Base-by-base conservation (phyloP, 805 yeast species). In the Zygotorulaspora chibaensis region DNA sequence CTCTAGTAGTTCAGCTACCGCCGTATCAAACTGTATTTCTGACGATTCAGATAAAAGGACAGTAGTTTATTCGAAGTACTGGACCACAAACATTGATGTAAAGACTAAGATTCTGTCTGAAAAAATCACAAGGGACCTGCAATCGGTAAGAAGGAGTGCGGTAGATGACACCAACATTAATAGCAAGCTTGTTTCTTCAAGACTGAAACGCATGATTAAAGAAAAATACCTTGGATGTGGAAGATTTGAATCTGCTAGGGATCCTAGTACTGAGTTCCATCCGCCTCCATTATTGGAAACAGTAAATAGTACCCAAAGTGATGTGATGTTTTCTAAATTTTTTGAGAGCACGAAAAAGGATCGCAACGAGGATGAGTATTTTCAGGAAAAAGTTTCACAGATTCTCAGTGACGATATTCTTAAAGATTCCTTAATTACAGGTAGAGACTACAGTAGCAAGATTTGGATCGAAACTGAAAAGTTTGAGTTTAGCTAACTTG, bases 31-130 rank as follows among this genome's bases (percentile, higher is more conserved):
- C 25, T 20, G 25, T 20, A 20, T 20, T 20, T 20, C 25, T 20
- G 25, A 20, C 7, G 25, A 20, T 5, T 20, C 25, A 20, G 25
- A 20, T 20, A 20, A 20, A 20, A 20, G 25, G 25, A 8, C 41
- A 12, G 15, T 12, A 12, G 30, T 20, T n/a, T 17, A 15, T 7
- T 15, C 15, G 23, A 46, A 42, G 35, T 51, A 31, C 34, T 48
- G 52, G 50, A 18, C 45, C 10, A 48, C 44, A 10, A 45, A 46
- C 23, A 42, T 38, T 31, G 58, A 53, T 29, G 31, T 56, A 27
- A 43, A 47, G 17, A 46, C 55, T 8, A 56, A 50, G 39, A 33
- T 53, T 25, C 27, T 50, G 12, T 40, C 48, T 8, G 58, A 56
- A 25, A 33, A 47, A 37, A 34, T 54, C 11, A 46, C 42, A 17